A percentile compares a stretch with the other conserved stretches of the same genome.
These are phyloP conservation scores for Bimuria novae-zelandiae DNA, from an alignment of 2,329 filamentous ascomycete species.

Conservation along the genomic window DNA sequence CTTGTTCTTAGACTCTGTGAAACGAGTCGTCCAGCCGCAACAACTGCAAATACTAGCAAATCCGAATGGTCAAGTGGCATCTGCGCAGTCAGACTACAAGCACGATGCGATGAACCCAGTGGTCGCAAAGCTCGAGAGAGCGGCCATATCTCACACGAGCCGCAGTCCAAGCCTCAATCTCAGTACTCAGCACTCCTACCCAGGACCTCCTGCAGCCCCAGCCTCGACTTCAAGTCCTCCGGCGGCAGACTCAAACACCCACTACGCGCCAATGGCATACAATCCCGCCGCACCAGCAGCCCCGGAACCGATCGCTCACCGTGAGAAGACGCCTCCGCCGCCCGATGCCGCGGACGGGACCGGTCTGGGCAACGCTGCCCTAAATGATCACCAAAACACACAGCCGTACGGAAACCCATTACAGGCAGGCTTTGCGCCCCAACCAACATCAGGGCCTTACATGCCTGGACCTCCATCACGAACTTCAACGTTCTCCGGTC, in stretches of 20 bases:
- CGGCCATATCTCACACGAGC: conserved; percentile 64
- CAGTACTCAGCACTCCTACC: conserved; percentile 43
- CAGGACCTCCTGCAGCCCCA: conserved; percentile 41
- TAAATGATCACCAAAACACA: conserved; percentile 43
- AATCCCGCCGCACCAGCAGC: conserved; percentile 79
- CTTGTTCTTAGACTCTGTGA: conserved; percentile 70
- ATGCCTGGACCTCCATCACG: conserved; percentile 49
- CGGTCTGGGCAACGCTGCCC: conserved; percentile 47
- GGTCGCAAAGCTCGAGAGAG: conserved; percentile 73
- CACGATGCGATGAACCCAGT: conserved; percentile 65
- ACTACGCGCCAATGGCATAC: conserved; percentile 70
- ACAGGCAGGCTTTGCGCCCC: conserved; percentile 40
- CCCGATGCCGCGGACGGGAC: conserved; percentile 64
- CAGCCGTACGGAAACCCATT: conserved; percentile 38
- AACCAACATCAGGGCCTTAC: conserved; percentile 44
- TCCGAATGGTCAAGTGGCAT: conserved; percentile 48
- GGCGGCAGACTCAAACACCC: conserved; percentile 41
- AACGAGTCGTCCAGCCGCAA: conserved; percentile 68
- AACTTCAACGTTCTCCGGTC: conserved; percentile 39
- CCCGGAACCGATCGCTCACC: conserved; percentile 70
- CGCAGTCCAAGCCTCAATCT: conserved; percentile 42
- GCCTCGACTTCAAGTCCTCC: conserved; percentile 35
- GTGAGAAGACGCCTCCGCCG: conserved; percentile 80
- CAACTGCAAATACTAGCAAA: conserved; percentile 41
- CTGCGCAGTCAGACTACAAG: conserved; percentile 49